Evolutionary conservation across 495 filamentous ascomycete species (phyloP).

Genomic region (Neohortaea acidophila): DNA sequence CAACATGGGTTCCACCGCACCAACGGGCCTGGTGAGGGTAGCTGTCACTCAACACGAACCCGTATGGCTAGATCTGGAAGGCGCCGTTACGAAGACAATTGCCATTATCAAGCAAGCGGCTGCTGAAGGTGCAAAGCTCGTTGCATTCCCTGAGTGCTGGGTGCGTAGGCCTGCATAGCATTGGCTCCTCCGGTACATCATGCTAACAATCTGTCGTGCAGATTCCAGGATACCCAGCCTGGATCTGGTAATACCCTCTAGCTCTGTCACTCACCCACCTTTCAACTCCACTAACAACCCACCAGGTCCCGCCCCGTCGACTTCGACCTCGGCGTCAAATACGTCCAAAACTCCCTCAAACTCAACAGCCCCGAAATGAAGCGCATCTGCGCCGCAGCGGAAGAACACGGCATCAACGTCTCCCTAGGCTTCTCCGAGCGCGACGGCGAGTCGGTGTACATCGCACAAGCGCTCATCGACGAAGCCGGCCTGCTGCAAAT

Average conservation of each 20-base stretch:
- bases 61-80: slow-evolving; percentile 38
- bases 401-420: slow-evolving; percentile 33
- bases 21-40: slow-evolving; percentile 12
- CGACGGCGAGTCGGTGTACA: slow-evolving; percentile 36
- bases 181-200: not conserved
- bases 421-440: slow-evolving; percentile 41
- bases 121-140: slow-evolving; percentile 32
- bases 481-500: slow-evolving; percentile 32
- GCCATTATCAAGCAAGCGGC: slow-evolving; percentile 39
- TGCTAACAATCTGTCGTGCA: no score
- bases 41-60: slow-evolving; percentile 31
- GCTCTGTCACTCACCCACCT: slow-evolving; percentile 1
- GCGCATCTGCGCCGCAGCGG: slow-evolving; percentile 29
- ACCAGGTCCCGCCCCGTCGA: slow-evolving; percentile 24
- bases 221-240: slow-evolving; percentile 41
- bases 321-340: slow-evolving; percentile 27
- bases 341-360: slow-evolving; percentile 37
- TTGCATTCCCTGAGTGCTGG: slow-evolving; percentile 43
- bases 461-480: slow-evolving; percentile 39
- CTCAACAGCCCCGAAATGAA: slow-evolving; percentile 35
- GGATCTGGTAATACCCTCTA: slow-evolving; percentile 37
- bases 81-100: slow-evolving; percentile 35
- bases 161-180: not conserved
- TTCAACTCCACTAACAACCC: slow-evolving; percentile 1
- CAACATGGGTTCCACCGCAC: not conserved